Base-by-base conservation (phyloP, 768 basidiomycete species). In the Naganishia vaughanmartiniae region DNA sequence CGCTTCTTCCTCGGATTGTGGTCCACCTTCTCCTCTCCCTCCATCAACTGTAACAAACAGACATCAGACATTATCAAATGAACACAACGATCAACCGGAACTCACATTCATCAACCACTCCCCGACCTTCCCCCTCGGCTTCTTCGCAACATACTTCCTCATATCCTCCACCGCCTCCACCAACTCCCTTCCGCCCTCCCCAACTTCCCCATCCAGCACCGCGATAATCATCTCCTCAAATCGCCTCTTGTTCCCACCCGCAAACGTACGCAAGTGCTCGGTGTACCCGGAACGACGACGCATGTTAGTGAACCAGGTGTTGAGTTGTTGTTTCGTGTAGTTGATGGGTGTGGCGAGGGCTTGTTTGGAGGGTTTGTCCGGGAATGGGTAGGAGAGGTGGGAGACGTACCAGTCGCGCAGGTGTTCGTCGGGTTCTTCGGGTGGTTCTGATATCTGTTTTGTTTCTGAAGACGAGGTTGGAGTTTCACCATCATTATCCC, bases 301-400 rank as follows among this genome's bases (percentile, higher is more conserved):
- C 56, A 69, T 70, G 63, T 77, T 77, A 65, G 73, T 74, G 73
- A 77, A 75, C 70, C 72, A 75, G 45, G 71, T 73, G 66, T 67
- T 73, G 45, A 77, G 54, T 39, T 71, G 72, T 14, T n/a, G 42
- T 21, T 36, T 26, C 51, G 66, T n/a, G 36, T 74, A 57, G 31
- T 56, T 55, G 36, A 51, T 53, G 1, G 42, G 30, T 28, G 6
- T 4, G 11, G 63, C 34, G 39, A 75, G 46, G 66, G 63, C 45
- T 10, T 34, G 19, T 57, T 74, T 74, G 51, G 70, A 30, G 31
- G 53, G 30, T 12, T 36, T 33, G 58, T 67, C 54, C 19, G 76
- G 76, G 69, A 76, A 77, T 21, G 76, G 76, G 70, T 69, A 45
- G 66, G 45, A n/a, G 55, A 77, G 31, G 56, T 77, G 57, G 17